These are phyloP conservation scores for Aspergillus tubingensis DNA, from an alignment of 2,329 filamentous ascomycete species.

Conservation along the genomic window DNA sequence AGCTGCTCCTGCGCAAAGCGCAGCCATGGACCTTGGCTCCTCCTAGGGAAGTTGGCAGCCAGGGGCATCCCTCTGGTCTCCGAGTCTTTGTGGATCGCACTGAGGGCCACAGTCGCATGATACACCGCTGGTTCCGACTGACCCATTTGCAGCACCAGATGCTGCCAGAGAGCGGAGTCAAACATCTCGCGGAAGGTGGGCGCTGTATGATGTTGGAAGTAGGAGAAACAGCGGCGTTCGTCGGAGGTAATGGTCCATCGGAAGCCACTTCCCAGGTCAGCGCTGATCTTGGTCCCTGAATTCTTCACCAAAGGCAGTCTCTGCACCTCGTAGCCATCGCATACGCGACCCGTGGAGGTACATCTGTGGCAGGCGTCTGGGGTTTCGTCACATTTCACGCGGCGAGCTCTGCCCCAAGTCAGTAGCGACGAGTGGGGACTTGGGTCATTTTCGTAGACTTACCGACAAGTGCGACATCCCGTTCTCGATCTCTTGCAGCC, in stretches of 20 bases:
- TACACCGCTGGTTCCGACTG: slow-evolving; percentile 1
- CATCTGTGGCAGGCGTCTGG: background rate
- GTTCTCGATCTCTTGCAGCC: background rate
- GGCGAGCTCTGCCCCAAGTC: background rate
- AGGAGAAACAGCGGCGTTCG: slow-evolving; percentile 23
- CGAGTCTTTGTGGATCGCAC: slow-evolving; percentile 1
- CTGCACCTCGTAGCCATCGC: slow-evolving; percentile 6
- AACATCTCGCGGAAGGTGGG: background rate
- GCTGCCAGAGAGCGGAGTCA: slow-evolving; percentile 9
- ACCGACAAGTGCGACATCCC: background rate
- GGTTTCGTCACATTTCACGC: slow-evolving; percentile 3
- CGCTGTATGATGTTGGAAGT: slow-evolving; percentile 1
- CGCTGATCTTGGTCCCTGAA: background rate
- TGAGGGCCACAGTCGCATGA: slow-evolving; percentile 12
- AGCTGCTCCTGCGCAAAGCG: background rate
- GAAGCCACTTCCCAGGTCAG: background rate
- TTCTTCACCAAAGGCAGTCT: background rate
- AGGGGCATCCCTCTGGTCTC: background rate
- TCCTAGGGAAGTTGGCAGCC: too few relatives aligned
- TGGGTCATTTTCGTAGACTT: too few relatives aligned
- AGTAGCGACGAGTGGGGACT: too few relatives aligned
- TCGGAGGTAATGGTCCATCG: slow-evolving; percentile 23
- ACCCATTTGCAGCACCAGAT: slow-evolving; percentile 5
- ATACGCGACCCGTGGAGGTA: background rate
- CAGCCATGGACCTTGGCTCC: background rate